Percentiles rank a stretch among this genome's conserved stretches.
Evolutionary conservation across 1,139 yeast genomes (phyloP).

Genomic region (Yamadazyma sp.): DNA sequence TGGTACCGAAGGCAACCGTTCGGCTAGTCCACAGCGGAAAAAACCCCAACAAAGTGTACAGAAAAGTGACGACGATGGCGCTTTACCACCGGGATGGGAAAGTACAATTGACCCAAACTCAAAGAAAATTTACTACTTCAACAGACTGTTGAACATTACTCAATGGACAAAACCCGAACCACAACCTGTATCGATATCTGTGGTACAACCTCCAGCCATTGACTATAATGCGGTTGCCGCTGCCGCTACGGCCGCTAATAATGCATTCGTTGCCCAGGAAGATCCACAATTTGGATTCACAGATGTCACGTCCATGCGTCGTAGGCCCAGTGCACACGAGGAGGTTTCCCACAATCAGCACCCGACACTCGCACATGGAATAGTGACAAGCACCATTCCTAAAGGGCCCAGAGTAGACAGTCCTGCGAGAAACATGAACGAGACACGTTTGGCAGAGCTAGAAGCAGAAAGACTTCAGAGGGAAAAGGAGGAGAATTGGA

Average conservation of each 20-base stretch:
- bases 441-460: slow-evolving; percentile 25
- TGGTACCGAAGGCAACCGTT: slow-evolving; percentile 19
- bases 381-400: neutral
- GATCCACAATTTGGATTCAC: neutral
- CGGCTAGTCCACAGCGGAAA: neutral
- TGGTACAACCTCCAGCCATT: neutral
- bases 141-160: slow-evolving; percentile 44
- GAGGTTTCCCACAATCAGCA: neutral
- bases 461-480: slow-evolving; percentile 37
- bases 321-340: slow-evolving; percentile 1
- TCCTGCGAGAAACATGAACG: slow-evolving; percentile 10
- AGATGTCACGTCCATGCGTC: slow-evolving; percentile 1
- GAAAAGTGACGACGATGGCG: slow-evolving; percentile 6
- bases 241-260: neutral
- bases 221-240: neutral
- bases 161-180: slow-evolving; percentile 50
- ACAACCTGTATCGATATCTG: slow-evolving; percentile 1
- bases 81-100: slow-evolving; percentile 56
- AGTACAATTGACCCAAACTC: slow-evolving; percentile 46
- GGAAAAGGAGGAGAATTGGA: slow-evolving; percentile 34
- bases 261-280: too few species aligned
- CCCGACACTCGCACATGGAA: neutral
- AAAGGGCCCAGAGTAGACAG: slow-evolving; percentile 7
- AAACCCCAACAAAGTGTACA: neutral
- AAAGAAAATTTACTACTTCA: slow-evolving; percentile 51